Evolutionary conservation across 805 yeast species (phyloP), one percentile per base, ranked within the genome.

Genomic region (Clavispora vitiphila): DNA sequence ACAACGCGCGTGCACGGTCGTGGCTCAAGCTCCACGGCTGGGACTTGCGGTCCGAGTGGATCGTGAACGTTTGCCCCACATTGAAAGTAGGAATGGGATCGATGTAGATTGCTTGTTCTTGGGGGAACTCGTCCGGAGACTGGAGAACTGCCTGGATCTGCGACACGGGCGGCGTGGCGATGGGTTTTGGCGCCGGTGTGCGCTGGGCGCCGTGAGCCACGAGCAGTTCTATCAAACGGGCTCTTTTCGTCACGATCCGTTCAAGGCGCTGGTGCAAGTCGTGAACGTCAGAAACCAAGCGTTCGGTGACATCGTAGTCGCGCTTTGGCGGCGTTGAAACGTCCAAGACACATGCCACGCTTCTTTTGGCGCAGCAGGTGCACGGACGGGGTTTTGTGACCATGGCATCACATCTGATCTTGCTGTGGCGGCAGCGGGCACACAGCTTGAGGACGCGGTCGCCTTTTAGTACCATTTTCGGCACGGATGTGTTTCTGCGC

Each of bases 361-460:
- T 76, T 44, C 73, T 69, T 54, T 72, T 77, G 5, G 64, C 48
- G 55, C 88, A 82, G 23, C 76, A 69, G 3, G 80, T 57, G 52
- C 88, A 82, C 0, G 84, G 75, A 19, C 60, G 54, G 3, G 87
- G 86, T 26, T 67, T 59, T 12, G 77, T 73, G 19, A 55, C 54
- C 11, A 61, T 48, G 10, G 81, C 81, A 54, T 81, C 82, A 58
- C 88, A 82, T 52, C 74, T 78, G 14, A 81, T 80, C 56, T 82
- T 82, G 50, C 80, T 83, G 52, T 76, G 76, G 26, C 87, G 68
- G 57, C 88, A 82, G 24, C 83, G 65, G 4, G 74, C 68, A 55
- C 88, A 82, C 9, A 85, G 75, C 50, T 80, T 79, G 37, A 57
- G 50, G 21, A 56, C 32, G 40, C 46, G 52, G n/a, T 45, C 52